phyloP scores from a whole-genome alignment of 768 basidiomycete genomes.

The Mycena capillaripes region DNA sequence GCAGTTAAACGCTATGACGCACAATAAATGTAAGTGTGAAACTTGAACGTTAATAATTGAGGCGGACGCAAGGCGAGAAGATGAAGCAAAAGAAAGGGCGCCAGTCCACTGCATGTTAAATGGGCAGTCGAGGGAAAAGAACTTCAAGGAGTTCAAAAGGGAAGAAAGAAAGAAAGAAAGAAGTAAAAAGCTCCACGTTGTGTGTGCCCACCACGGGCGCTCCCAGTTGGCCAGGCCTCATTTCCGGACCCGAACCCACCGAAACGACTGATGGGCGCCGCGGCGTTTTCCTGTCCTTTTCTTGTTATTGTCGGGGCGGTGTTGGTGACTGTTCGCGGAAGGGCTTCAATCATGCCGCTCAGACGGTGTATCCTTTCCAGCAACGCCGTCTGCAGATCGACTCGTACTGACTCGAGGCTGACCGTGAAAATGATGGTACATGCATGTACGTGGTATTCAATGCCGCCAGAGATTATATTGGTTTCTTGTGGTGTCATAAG shows the following conservation, averaged over 20 bases:
- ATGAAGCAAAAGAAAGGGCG: background rate
- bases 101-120: conserved; percentile 3
- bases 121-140: background rate
- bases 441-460: background rate
- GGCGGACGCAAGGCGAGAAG: background rate
- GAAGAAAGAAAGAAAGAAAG: background rate
- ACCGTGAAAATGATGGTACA: background rate
- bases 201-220: background rate
- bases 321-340: background rate
- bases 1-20: background rate
- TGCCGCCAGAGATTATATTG: too few species aligned
- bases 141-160: background rate
- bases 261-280: background rate
- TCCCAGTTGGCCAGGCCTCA: background rate
- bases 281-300: background rate
- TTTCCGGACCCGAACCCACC: background rate
- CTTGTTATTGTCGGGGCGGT: background rate
- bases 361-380: background rate
- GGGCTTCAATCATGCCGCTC: background rate
- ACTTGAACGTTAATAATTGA: background rate
- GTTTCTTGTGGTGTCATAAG: too few species aligned
- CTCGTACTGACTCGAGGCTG: background rate
- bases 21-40: conserved; percentile 7
- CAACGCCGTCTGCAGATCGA: background rate
- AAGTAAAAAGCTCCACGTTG: too few species aligned